Conservation (phyloP, 177 flowering plant species). For the Vitis hybrid region DNA sequence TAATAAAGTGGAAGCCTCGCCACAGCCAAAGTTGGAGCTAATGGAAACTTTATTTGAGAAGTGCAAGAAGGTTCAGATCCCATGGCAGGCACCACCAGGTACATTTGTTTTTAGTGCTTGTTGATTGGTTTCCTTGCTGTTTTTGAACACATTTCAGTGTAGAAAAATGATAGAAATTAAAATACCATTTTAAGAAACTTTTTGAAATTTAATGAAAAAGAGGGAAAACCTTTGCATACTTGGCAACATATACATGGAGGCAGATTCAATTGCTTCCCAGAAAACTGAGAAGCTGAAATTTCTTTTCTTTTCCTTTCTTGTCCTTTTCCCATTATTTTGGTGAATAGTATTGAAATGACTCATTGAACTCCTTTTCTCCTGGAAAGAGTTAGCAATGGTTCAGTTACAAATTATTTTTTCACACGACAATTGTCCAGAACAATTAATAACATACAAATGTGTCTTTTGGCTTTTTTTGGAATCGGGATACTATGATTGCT, state of each 20-base stretch:
- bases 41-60: constrained; percentile 43
- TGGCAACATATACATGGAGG: constrained; percentile 3
- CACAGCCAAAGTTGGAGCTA: constrained; percentile 25
- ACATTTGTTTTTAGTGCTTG: constrained; percentile 27
- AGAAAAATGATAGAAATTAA: constrained; percentile 1
- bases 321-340: not conserved
- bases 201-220: constrained; percentile 1
- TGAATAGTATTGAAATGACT: not conserved
- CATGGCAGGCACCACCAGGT: constrained; percentile 93
- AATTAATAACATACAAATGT: not conserved
- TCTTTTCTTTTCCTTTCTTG: not conserved
- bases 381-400: too few relatives aligned
- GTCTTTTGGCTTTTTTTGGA: not conserved
- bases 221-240: not conserved
- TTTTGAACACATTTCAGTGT: constrained; percentile 5
- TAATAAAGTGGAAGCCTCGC: constrained; percentile 25
- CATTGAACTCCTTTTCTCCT: not conserved
- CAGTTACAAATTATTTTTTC: not conserved
- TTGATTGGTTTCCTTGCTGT: constrained; percentile 4
- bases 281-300: not conserved
- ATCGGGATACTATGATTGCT: not conserved
- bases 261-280: not conserved
- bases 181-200: constrained; percentile 1
- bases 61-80: constrained; percentile 52
- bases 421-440: not conserved